phyloP scores from a whole-genome alignment of 495 filamentous ascomycete species.

The Aspergillus nanangensis region DNA sequence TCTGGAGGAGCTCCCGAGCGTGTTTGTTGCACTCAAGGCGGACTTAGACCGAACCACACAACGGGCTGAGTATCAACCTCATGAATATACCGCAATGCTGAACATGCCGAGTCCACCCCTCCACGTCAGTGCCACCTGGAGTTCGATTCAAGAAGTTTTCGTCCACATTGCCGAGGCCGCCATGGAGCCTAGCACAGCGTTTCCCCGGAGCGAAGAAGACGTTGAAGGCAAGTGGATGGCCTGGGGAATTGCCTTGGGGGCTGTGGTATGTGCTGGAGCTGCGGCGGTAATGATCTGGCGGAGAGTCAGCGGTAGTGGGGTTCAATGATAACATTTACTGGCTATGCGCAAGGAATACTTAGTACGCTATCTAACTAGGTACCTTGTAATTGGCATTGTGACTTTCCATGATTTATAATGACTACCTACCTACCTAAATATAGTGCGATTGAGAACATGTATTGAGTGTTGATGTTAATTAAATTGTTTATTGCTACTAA shows the following conservation, averaged over 20 bases:
- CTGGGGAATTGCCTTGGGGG: conserved; percentile 80
- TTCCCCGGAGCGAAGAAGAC: conserved; percentile 81
- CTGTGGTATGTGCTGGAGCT: conserved; percentile 73
- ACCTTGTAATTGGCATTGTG: no score
- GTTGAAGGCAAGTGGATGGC: conserved; percentile 74
- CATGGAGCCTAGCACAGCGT: conserved; percentile 79
- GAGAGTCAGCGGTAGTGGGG: conserved; percentile 38
- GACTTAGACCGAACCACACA: conserved; percentile 93
- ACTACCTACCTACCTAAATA: no score
- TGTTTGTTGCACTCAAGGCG: conserved; percentile 91
- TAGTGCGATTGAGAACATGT: no score
- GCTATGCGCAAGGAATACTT: neutral
- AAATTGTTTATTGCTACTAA: no score
- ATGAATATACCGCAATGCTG: conserved; percentile 77
- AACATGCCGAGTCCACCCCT: conserved; percentile 74
- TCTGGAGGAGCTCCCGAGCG: conserved; percentile 78
- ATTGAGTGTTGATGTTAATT: no score
- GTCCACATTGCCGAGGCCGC: conserved; percentile 86
- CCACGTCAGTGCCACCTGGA: conserved; percentile 93
- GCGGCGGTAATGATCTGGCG: conserved; percentile 76
- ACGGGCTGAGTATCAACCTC: conserved; percentile 83
- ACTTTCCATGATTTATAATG: no score
- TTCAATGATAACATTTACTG: conserved; percentile 9
- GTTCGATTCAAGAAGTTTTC: conserved; percentile 85
- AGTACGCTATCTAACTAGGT: no score